Evolutionary conservation across 2,329 filamentous ascomycete genomes (phyloP).

Genomic region (Alternaria gaisen): DNA sequence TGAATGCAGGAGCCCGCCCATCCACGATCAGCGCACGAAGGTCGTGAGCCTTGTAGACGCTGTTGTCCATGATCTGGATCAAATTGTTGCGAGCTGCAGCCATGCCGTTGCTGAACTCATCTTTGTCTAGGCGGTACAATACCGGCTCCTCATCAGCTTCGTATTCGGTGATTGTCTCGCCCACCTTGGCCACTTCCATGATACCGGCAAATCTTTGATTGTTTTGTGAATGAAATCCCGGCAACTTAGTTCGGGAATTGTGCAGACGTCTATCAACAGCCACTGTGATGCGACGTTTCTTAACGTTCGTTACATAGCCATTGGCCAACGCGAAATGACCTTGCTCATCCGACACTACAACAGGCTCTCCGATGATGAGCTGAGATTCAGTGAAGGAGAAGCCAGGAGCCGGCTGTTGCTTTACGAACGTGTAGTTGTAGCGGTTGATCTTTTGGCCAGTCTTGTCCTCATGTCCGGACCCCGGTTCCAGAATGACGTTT

Average conservation of each 20-base stretch:
- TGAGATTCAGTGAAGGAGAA: conserved; percentile 95
- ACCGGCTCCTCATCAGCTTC: conserved; percentile 63
- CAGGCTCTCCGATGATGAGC: conserved; percentile 83
- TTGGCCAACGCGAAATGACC: conserved; percentile 95
- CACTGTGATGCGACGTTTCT: conserved; percentile 79
- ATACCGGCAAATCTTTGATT: conserved; percentile 92
- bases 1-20: conserved; percentile 76
- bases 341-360: conserved; percentile 95
- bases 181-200: conserved; percentile 79
- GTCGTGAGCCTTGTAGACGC: conserved; percentile 73
- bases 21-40: conserved; percentile 85
- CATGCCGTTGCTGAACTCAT: conserved; percentile 99
- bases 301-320: conserved; percentile 84
- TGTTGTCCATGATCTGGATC: conserved; percentile 87
- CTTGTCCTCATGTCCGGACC: conserved; percentile 74
- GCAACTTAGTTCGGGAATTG: conserved; percentile 78
- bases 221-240: conserved; percentile 75
- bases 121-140: conserved; percentile 90
- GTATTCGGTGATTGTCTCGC: conserved; percentile 30
- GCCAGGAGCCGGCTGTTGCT: conserved; percentile 66
- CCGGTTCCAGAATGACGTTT: conserved; percentile 83
- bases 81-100: conserved; percentile 93
- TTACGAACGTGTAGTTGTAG: conserved; percentile 85
- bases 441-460: conserved; percentile 86
- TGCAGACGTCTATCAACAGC: conserved; percentile 90